Conservation (phyloP, 768 basidiomycete genomes). For the Heimioporus sp. region DNA sequence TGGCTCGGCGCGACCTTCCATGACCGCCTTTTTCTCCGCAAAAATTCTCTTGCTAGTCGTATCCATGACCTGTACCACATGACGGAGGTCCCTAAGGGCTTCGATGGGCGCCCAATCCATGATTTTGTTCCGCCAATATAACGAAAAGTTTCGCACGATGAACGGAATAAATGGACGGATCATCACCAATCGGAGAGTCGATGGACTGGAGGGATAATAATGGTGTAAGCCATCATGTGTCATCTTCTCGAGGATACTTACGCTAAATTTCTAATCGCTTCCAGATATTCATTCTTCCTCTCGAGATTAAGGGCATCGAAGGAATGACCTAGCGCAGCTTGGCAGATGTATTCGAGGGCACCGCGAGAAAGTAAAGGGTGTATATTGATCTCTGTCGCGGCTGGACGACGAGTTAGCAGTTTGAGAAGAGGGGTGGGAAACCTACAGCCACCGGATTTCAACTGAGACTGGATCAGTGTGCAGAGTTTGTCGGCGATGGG, state of each 20-base stretch:
- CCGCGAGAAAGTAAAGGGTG: constrained; percentile 32
- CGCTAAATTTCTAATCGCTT: constrained; percentile 31
- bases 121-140: constrained; percentile 32
- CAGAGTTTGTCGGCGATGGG: constrained; percentile 31
- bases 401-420: constrained; percentile 1
- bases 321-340: constrained; percentile 33
- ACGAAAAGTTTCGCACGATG: constrained; percentile 27
- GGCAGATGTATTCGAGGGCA: constrained; percentile 37
- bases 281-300: constrained; percentile 26
- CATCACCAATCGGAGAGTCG: constrained; percentile 23
- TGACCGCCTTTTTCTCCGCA: constrained; percentile 27
- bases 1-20: constrained; percentile 8
- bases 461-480: constrained; percentile 14
- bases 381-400: constrained; percentile 31
- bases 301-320: constrained; percentile 28
- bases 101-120: constrained; percentile 32
- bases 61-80: constrained; percentile 30
- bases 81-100: constrained; percentile 25
- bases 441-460: constrained; percentile 25
- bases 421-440: not conserved
- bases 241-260: constrained; percentile 12
- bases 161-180: constrained; percentile 33
- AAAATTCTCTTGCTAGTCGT: constrained; percentile 26
- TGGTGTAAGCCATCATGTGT: not conserved
- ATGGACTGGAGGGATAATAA: constrained; percentile 19